Percentiles rank a stretch among this genome's conserved stretches.
phyloP scores from a whole-genome alignment of 768 basidiomycete species.

The Goffeauzyma gilvescens region DNA sequence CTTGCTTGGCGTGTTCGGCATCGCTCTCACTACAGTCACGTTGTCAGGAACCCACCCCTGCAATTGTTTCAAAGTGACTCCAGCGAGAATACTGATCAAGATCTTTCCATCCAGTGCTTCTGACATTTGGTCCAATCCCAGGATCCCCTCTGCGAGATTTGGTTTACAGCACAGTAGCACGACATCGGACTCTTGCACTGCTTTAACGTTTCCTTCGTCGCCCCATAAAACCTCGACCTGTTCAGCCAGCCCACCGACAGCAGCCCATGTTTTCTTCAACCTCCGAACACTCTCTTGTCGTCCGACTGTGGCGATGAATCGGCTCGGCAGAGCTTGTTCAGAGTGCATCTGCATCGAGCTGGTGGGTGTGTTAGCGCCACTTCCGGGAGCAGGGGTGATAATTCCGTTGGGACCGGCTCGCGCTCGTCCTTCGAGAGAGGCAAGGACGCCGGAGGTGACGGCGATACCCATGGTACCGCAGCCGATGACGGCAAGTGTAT shows the following conservation, averaged over 20 bases:
- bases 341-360: constrained; percentile 23
- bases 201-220: constrained; percentile 43
- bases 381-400: constrained; percentile 10
- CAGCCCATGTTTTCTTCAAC: constrained; percentile 44
- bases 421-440: constrained; percentile 52
- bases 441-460: constrained; percentile 75
- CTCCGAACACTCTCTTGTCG: constrained; percentile 54
- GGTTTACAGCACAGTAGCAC: constrained; percentile 88
- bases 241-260: constrained; percentile 43
- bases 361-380: constrained; percentile 55
- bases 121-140: constrained; percentile 53
- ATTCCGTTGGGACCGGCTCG: constrained; percentile 5
- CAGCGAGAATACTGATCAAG: constrained; percentile 92
- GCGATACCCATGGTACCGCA: constrained; percentile 99
- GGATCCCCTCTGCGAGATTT: constrained; percentile 56
- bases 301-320: constrained; percentile 74
- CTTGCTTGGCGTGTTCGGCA: constrained; percentile 97
- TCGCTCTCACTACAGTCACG: constrained; percentile 66
- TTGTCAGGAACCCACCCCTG: constrained; percentile 49
- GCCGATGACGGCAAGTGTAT: constrained; percentile 38
- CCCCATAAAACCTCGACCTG: constrained; percentile 52
- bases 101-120: constrained; percentile 77
- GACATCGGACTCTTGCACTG: constrained; percentile 59
- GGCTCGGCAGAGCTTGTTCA: constrained; percentile 54
- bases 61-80: constrained; percentile 72